These are phyloP conservation scores for Martiniozyma asiatica DNA, from an alignment of 1,139 yeast genomes.

Conservation along the genomic window DNA sequence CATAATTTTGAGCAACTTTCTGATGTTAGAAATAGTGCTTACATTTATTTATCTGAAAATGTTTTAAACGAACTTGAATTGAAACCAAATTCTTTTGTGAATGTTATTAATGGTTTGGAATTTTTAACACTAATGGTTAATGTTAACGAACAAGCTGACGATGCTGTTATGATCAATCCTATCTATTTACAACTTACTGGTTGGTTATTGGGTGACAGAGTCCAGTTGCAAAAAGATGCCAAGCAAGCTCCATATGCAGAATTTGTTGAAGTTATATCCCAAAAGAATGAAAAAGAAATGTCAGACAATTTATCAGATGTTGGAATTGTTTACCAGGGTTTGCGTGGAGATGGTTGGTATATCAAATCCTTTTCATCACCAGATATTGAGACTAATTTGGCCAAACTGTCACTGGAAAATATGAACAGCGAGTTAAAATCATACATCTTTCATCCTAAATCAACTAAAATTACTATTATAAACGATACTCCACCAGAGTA, in stretches of 20 bases:
- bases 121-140: slow-evolving; percentile 37
- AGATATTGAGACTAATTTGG: slow-evolving; percentile 18
- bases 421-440: slow-evolving; percentile 14
- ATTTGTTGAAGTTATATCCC: slow-evolving; percentile 7
- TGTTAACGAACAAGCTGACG: slow-evolving; percentile 24
- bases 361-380: slow-evolving; percentile 16
- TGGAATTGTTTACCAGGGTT: slow-evolving; percentile 16
- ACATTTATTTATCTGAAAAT: slow-evolving; percentile 33
- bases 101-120: slow-evolving; percentile 33
- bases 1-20: slow-evolving; percentile 20
- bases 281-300: background rate
- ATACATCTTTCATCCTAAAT: slow-evolving; percentile 15
- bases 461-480: slow-evolving; percentile 25
- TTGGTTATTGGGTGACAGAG: slow-evolving; percentile 61
- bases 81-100: slow-evolving; percentile 41
- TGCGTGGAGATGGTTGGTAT: slow-evolving; percentile 12
- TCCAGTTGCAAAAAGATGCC: slow-evolving; percentile 33
- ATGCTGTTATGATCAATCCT: slow-evolving; percentile 44
- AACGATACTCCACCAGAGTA: slow-evolving; percentile 25
- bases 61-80: slow-evolving; percentile 43
- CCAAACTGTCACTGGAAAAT: slow-evolving; percentile 24
- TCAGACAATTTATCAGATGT: slow-evolving; percentile 18
- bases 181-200: slow-evolving; percentile 42
- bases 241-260: slow-evolving; percentile 33
- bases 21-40: slow-evolving; percentile 28